Percentiles rank a stretch among this genome's conserved stretches.
These are phyloP conservation scores for Dactylonectria estremocensis DNA, from an alignment of 2,329 filamentous ascomycete genomes.

Conservation along the genomic window DNA sequence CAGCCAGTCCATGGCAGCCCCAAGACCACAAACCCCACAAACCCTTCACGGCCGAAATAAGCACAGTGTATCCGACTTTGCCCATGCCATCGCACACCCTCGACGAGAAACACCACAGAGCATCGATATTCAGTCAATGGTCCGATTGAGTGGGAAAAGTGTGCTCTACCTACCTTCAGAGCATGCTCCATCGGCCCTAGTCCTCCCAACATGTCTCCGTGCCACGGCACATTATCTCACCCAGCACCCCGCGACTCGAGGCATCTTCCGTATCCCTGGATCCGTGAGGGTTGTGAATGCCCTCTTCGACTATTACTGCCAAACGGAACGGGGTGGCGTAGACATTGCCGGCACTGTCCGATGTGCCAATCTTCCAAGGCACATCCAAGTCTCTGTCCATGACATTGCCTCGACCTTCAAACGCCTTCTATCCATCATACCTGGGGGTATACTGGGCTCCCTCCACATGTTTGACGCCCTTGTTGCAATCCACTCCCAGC, in stretches of 20 bases:
- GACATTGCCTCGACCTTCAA: constrained; percentile 80
- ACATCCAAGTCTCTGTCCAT: constrained; percentile 73
- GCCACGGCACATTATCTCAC: constrained; percentile 76
- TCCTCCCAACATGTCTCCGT: constrained; percentile 76
- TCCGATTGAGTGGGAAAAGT: constrained; percentile 75
- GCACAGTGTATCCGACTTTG: constrained; percentile 71
- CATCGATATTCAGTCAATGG: constrained; percentile 70
- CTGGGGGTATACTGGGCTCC: constrained; percentile 77
- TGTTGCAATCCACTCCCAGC: constrained; percentile 71
- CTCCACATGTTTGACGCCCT: constrained; percentile 73
- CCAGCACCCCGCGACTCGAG: constrained; percentile 68
- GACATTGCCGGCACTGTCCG: constrained; percentile 71
- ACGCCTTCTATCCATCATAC: constrained; percentile 72
- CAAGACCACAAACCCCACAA: constrained; percentile 18
- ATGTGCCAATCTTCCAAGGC: constrained; percentile 71
- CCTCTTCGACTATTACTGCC: constrained; percentile 76
- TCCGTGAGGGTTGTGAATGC: constrained; percentile 69
- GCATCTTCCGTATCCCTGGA: constrained; percentile 76
- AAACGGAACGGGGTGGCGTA: constrained; percentile 61
- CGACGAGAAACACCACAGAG: constrained; percentile 63
- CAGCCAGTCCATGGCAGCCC: constrained; percentile 28
- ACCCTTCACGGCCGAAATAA: constrained; percentile 55
- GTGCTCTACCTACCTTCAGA: constrained; percentile 72
- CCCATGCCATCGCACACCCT: constrained; percentile 60
- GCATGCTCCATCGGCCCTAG: constrained; percentile 69